A percentile compares a stretch with the other conserved stretches of the same genome.
Conservation (phyloP, 768 basidiomycete species). For the Amanita inopinata region DNA sequence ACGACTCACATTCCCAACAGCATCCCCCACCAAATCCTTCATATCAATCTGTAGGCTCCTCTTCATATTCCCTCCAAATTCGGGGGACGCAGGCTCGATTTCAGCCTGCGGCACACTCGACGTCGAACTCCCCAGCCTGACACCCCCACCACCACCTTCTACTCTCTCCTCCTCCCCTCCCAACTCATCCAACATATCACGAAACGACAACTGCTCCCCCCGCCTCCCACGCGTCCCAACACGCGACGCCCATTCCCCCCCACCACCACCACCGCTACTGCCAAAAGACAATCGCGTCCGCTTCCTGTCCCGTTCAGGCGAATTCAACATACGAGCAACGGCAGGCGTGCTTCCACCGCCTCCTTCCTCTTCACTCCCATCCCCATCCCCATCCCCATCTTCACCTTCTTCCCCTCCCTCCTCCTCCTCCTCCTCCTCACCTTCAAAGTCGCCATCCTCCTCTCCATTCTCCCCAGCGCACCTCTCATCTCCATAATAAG, state of each 20-base stretch:
- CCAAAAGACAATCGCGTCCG: background rate
- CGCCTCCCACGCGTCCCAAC: no score
- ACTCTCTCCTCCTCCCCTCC: no score
- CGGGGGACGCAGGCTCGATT: slow-evolving; percentile 25
- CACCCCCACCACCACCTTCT: slow-evolving; percentile 2
- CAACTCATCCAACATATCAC: no score
- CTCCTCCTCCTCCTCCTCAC: background rate
- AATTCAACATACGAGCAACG: background rate
- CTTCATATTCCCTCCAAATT: slow-evolving; percentile 52
- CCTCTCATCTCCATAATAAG: background rate
- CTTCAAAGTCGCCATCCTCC: background rate
- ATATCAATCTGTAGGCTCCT: slow-evolving; percentile 66
- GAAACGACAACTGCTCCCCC: no score
- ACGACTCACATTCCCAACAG: slow-evolving; percentile 67
- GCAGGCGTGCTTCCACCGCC: background rate
- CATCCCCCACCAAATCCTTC: slow-evolving; percentile 71
- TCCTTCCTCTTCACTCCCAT: background rate
- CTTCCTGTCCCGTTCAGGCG: background rate
- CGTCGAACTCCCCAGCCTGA: background rate
- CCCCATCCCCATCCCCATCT: background rate
- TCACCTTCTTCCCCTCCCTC: slow-evolving; percentile 1
- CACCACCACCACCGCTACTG: background rate
- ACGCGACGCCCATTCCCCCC: background rate
- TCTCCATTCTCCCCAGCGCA: background rate
- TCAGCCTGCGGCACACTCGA: slow-evolving; percentile 7